Evolutionary conservation across 2,329 filamentous ascomycete genomes (phyloP), one percentile per base, ranked within the genome.

Genomic region (Pyricularia sp.): DNA sequence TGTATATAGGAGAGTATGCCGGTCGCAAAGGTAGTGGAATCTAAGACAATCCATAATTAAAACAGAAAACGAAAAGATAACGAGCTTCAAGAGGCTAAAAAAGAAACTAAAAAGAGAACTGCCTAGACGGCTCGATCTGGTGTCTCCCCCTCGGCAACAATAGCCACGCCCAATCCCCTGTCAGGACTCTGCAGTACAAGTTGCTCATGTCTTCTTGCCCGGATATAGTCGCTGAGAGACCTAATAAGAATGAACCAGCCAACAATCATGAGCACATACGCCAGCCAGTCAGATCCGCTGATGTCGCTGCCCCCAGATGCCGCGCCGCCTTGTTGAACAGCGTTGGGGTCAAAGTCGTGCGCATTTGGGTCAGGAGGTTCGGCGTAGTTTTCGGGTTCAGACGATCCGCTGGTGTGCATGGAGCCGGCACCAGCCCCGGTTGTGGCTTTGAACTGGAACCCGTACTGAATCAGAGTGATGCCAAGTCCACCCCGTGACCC

Each of bases 171-270:
- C 64, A 97, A 79, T 1, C 93, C 93, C 44, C 94, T 84, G 71
- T 96, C 93, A 0, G 94, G 94, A 73, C 91, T 96, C 74, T 96
- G 93, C 69, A 97, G 78, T 5, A 99, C 91, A 63, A 99, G 80
- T 74, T 94, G 90, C 78, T 99, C 94, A 73, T 97, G 94, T 72
- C 91, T 83, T 73, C 93, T 84, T 49, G 92, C 94, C 69, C 88
- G 85, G 67, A 97, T 78, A 73, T 94, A 99, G 74, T 97, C 93
- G 70, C 89, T 92, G 22, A 96, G 86, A n/a, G 92, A 88, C 75
- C 93, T 86, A 73, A 99, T 97, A 67, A 99, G 80, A 68, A 99
- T 92, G 73, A 97, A 97, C 94, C 94, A 99, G 5, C 94, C 94
- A 1, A 96, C 88, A 72, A 99, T 90, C 94, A 99, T 99, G 62